phyloP scores from a whole-genome alignment of 768 basidiomycete species.

The Tubosaeta brunneosetosa region DNA sequence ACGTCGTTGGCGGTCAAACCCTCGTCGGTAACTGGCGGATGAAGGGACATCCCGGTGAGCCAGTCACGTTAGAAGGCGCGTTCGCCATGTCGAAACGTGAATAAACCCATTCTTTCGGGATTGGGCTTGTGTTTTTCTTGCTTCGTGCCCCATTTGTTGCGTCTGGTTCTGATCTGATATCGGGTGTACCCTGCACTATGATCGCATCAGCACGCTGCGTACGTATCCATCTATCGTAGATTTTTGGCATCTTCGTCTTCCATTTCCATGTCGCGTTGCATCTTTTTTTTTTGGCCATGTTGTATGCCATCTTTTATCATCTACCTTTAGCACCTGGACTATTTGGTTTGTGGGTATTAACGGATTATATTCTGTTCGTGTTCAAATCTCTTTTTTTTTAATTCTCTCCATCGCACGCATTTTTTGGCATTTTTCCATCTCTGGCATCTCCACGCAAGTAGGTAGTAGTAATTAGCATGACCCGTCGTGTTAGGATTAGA shows the following conservation, averaged over 20 bases:
- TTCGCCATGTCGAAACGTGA: conserved; percentile 56
- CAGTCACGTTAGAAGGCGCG: conserved; percentile 55
- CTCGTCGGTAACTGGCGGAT: conserved; percentile 72
- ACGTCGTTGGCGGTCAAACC: conserved; percentile 57
- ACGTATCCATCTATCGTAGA: background rate
- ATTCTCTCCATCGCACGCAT: background rate
- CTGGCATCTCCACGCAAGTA: background rate
- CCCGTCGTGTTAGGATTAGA: background rate
- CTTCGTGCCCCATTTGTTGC: background rate
- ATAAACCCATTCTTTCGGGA: conserved; percentile 1
- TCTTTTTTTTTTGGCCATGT: background rate
- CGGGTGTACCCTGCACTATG: background rate
- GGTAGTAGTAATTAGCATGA: background rate
- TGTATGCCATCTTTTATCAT: background rate
- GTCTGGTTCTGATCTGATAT: background rate
- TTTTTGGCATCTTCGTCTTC: background rate
- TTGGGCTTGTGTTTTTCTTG: background rate
- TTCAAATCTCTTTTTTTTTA: background rate
- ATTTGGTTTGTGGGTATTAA: background rate
- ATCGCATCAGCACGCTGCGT: background rate
- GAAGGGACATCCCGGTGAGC: conserved; percentile 30
- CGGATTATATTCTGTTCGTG: background rate
- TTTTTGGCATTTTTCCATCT: background rate
- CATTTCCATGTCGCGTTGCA: background rate
- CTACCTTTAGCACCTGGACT: background rate